A percentile compares a stretch with the other conserved stretches of the same genome.
phyloP scores from a whole-genome alignment of 257 asterid species.

The Rhazya stricta region DNA sequence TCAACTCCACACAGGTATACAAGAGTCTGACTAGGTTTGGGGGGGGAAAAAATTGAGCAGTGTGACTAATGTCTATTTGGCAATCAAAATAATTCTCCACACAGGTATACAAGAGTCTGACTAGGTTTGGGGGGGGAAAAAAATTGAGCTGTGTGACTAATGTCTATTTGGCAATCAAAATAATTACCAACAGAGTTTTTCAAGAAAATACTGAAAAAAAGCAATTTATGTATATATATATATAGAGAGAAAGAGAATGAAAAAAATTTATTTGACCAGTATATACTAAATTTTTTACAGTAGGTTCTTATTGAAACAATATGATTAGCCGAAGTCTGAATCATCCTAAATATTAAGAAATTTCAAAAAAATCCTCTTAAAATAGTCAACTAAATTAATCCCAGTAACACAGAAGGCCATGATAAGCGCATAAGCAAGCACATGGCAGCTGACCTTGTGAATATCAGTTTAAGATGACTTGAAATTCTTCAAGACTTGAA shows the following conservation, averaged over 20 bases:
- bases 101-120: not conserved
- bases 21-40: not conserved
- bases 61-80: not conserved
- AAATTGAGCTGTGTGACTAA: too few species aligned
- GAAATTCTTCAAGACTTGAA: conserved; percentile 56
- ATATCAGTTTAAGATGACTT: conserved; percentile 44
- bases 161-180: not conserved
- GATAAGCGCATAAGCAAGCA: conserved; percentile 72
- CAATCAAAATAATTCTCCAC: not conserved
- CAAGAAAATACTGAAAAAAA: not conserved
- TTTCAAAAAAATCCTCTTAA: not conserved
- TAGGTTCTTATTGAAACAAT: not conserved
- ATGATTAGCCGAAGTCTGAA: not conserved
- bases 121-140: too few species aligned
- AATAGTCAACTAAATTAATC: conserved; percentile 17
- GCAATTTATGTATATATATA: not conserved
- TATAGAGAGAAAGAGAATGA: not conserved
- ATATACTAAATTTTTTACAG: not conserved
- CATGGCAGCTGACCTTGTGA: conserved; percentile 73
- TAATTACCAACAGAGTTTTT: not conserved
- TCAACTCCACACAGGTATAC: not conserved
- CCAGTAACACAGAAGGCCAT: conserved; percentile 45
- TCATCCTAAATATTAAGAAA: conserved; percentile 3
- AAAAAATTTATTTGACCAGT: not conserved
- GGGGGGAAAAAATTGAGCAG: not conserved